Evolutionary conservation across 129 eudicot genomes (phyloP).

Genomic region (Erigeron canadensis): DNA sequence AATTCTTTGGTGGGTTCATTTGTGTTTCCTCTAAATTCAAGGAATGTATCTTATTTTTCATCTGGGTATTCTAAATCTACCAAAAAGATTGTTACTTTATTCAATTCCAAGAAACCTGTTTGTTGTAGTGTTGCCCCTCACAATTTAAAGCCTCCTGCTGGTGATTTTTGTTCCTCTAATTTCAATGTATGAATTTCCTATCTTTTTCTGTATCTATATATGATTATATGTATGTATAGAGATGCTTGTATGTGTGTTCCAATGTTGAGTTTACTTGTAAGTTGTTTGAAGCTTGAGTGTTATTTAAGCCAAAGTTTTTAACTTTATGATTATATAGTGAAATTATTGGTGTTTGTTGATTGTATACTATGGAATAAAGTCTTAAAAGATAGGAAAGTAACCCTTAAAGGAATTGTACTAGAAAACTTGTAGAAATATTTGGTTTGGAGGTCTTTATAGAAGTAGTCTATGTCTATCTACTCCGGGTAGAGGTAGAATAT

Average conservation of each 20-base stretch:
- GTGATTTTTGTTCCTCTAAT: conserved; percentile 41
- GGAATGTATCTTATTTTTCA: conserved; percentile 31
- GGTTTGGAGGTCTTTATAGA: no score
- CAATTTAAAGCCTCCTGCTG: conserved; percentile 52
- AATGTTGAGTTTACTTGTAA: background rate
- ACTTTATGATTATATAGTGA: background rate
- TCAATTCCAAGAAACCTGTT: conserved; percentile 25
- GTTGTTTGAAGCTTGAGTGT: background rate
- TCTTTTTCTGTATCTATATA: no score
- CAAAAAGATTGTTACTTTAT: conserved; percentile 19
- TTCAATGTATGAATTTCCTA: conserved; percentile 39
- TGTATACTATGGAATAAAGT: background rate
- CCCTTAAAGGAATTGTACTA: background rate
- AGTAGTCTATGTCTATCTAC: no score
- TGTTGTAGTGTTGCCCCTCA: conserved; percentile 57
- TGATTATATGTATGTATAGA: background rate
- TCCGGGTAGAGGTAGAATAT: no score
- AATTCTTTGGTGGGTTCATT: conserved; percentile 45
- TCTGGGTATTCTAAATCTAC: conserved; percentile 24
- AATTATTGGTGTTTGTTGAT: background rate
- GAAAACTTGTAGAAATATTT: no score
- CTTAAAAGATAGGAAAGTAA: background rate
- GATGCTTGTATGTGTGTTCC: background rate
- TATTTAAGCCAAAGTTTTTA: background rate
- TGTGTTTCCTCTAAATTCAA: conserved; percentile 29